Evolutionary conservation across 768 basidiomycete species (phyloP).

Genomic region (Phlebiopsis gigantea): DNA sequence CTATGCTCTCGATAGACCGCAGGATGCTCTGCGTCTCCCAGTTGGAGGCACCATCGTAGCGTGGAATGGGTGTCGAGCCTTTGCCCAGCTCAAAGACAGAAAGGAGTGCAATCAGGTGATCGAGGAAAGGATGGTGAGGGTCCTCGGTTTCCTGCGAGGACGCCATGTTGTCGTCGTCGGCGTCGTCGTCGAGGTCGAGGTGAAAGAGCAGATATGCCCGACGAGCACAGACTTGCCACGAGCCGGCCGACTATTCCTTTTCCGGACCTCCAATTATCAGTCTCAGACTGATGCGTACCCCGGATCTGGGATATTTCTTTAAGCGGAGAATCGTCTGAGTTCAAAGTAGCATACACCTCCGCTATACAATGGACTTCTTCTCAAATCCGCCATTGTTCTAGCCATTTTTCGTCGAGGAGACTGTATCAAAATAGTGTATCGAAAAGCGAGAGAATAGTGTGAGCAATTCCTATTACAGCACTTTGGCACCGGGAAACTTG

Average conservation of each 20-base stretch:
- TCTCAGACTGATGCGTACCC: background rate
- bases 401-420: too few relatives aligned
- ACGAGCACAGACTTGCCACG: background rate
- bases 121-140: slow-evolving; percentile 36
- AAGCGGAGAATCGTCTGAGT: too few relatives aligned
- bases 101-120: slow-evolving; percentile 52
- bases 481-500: too few relatives aligned
- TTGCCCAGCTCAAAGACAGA: slow-evolving; percentile 57
- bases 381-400: too few relatives aligned
- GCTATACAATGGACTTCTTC: too few relatives aligned
- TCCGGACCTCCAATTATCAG: background rate
- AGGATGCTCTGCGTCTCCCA: slow-evolving; percentile 57
- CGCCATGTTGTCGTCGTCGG: slow-evolving; percentile 32
- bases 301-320: background rate
- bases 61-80: slow-evolving; percentile 41
- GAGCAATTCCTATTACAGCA: too few relatives aligned
- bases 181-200: slow-evolving; percentile 9
- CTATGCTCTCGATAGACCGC: slow-evolving; percentile 44
- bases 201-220: background rate
- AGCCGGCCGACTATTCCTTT: background rate
- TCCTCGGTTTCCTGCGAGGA: slow-evolving; percentile 17
- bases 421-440: too few relatives aligned
- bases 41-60: slow-evolving; percentile 50
- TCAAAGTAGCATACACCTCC: too few relatives aligned
- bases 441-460: too few relatives aligned